Base-by-base conservation (phyloP, 805 yeast genomes). In the Ogataea trehaloabstinens region DNA sequence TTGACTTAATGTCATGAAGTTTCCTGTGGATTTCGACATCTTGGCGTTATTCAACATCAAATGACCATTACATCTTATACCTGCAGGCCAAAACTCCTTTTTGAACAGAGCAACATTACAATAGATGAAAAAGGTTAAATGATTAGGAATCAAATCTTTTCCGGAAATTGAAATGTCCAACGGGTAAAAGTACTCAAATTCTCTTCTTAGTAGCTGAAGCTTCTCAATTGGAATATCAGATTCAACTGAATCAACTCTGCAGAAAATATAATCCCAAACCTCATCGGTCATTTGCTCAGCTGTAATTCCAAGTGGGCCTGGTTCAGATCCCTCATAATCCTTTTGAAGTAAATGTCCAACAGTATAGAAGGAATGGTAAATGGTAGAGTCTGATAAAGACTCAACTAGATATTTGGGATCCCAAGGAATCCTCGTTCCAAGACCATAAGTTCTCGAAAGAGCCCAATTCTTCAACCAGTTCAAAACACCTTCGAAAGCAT, bases 381-480 rank as follows among this genome's bases (percentile, higher is more conserved):
- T 73, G 18, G 99, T 93, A 19, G 98, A 91, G 66, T 93, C 99
- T 25, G 96, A 86, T 54, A 93, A 74, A 16, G 96, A 88, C 70
- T 93, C 99, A 41, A 93, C 91, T 56, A 93, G 76, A 59, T 85
- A 90, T 61, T 82, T 82, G 50, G 85, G 83, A 70, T 93, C 99
- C 99, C 99, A 93, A 42, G 99, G 99, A 51, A 93, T 78, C 60
- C 71, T 82, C 41, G 97, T 81, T 63, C 99, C 99, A 52, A 93
- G 74, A 62, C 99, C 99, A 55, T 87, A 93, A 40, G 95, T 82
- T 73, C 99, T 85, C 42, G 95, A 87, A 43, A 93, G 87, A 37
- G 99, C 98, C 99, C 99, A 93, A 72, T 89, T 90, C 70, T 84
- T 86, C 58, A 93, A 78, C 99, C 99, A 93, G 52, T 83, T 95